Evolutionary conservation across 2,329 filamentous ascomycete genomes (phyloP).

Genomic region (Sporothrix luriei): DNA sequence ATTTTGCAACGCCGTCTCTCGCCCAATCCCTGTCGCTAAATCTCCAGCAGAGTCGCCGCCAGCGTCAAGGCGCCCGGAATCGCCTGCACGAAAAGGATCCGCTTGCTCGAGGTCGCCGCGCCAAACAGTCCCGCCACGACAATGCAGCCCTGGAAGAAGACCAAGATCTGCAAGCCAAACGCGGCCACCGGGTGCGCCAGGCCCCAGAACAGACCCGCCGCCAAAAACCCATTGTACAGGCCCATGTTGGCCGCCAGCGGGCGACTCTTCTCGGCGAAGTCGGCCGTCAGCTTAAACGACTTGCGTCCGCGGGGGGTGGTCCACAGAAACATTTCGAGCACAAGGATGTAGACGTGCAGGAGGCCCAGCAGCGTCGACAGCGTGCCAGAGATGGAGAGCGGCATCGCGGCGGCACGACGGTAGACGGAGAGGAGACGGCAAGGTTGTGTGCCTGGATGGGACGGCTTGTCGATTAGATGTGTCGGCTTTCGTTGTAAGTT

Average conservation of each 20-base stretch:
- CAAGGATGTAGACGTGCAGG: constrained; percentile 54
- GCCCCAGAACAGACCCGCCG: constrained; percentile 53
- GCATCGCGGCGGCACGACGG: constrained; percentile 29
- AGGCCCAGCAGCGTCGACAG: constrained; percentile 47
- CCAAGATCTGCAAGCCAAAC: constrained; percentile 49
- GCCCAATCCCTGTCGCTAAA: neutral
- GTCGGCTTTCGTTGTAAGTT: too few relatives aligned
- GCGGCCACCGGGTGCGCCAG: constrained; percentile 49
- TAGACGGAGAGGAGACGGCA: too few relatives aligned
- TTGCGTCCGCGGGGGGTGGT: constrained; percentile 50
- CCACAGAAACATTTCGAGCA: constrained; percentile 56
- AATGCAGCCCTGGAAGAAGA: constrained; percentile 55
- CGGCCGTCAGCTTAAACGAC: constrained; percentile 49
- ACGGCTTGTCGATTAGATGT: too few relatives aligned
- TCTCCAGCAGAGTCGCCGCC: constrained; percentile 39
- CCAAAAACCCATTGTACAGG: constrained; percentile 58
- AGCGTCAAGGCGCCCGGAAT: constrained; percentile 44
- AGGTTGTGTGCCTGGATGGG: too few relatives aligned
- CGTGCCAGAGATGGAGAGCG: constrained; percentile 25
- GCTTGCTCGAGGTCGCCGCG: constrained; percentile 46
- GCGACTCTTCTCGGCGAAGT: constrained; percentile 51
- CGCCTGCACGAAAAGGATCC: constrained; percentile 51
- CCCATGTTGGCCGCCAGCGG: constrained; percentile 55
- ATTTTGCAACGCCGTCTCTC: too few relatives aligned
- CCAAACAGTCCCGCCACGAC: constrained; percentile 51